These are phyloP conservation scores for Metschnikowia lachancei DNA, from an alignment of 805 yeast species.

Conservation along the genomic window DNA sequence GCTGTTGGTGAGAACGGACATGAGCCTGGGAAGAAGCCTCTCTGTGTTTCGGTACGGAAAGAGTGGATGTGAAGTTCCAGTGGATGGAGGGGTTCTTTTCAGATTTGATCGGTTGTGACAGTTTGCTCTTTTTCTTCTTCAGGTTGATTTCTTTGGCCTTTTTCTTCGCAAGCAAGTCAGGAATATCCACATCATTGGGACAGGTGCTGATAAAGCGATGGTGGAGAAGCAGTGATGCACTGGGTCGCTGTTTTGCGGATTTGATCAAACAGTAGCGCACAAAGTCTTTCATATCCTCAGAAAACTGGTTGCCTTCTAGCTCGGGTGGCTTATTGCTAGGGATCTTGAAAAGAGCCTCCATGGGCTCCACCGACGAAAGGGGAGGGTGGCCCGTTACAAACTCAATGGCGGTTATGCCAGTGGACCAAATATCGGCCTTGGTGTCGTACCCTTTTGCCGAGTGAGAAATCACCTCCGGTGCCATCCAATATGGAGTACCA, in stretches of 20 bases:
- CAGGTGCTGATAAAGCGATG: constrained; percentile 47
- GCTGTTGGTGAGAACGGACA: neutral
- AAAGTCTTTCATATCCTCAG: constrained; percentile 61
- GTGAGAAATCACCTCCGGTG: constrained; percentile 82
- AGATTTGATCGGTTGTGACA: constrained; percentile 3
- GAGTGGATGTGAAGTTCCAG: constrained; percentile 16
- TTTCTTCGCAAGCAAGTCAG: constrained; percentile 10
- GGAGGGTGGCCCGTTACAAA: constrained; percentile 84
- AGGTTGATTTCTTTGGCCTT: constrained; percentile 20
- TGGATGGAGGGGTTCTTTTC: constrained; percentile 20
- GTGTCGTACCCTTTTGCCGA: constrained; percentile 63
- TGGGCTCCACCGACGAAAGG: constrained; percentile 64
- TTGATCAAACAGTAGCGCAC: constrained; percentile 63
- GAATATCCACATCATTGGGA: constrained; percentile 13
- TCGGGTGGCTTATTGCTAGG: constrained; percentile 65
- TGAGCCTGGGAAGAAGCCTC: too few relatives aligned
- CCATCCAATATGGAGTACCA: constrained; percentile 99
- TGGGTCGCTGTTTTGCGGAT: constrained; percentile 63
- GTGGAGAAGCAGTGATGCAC: constrained; percentile 53
- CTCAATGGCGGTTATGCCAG: constrained; percentile 91
- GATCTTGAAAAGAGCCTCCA: constrained; percentile 70
- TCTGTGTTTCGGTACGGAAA: constrained; percentile 1
- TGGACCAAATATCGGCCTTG: constrained; percentile 93
- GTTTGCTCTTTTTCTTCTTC: constrained; percentile 20
- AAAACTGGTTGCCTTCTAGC: constrained; percentile 41